A percentile compares a stretch with the other conserved stretches of the same genome.
phyloP scores from a whole-genome alignment of 345 rosid species.

The Salix viminalis region DNA sequence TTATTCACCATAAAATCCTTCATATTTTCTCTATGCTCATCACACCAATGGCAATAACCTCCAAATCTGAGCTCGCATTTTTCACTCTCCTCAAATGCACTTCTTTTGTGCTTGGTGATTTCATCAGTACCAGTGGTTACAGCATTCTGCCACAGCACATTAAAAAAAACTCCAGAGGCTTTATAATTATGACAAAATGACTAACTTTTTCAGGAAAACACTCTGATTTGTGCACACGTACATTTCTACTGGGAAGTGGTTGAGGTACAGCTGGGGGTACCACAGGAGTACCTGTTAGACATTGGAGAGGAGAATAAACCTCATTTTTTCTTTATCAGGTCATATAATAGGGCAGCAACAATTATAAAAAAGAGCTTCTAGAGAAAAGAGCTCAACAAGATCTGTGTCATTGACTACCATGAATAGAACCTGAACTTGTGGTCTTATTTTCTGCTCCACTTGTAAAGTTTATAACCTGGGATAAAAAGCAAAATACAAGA shows the following conservation, averaged over 20 bases:
- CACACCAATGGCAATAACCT: constrained; percentile 93
- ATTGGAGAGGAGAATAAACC: constrained; percentile 2
- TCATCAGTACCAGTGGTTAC: constrained; percentile 14
- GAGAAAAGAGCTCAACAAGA: constrained; percentile 16
- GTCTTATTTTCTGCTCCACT: constrained; percentile 33
- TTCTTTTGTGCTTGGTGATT: constrained; percentile 18
- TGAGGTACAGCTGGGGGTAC: constrained; percentile 18
- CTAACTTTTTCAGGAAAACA: constrained; percentile 1
- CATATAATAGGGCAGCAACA: neutral
- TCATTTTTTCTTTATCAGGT: neutral
- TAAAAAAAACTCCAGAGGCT: neutral
- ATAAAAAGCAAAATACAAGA: neutral
- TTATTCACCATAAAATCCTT: constrained; percentile 78
- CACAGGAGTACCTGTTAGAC: constrained; percentile 31
- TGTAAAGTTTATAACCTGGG: constrained; percentile 29
- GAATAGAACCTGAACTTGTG: constrained; percentile 6
- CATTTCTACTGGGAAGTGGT: constrained; percentile 31
- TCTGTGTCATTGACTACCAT: constrained; percentile 29
- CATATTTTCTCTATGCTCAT: constrained; percentile 73
- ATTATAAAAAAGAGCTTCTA: neutral
- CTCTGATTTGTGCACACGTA: constrained; percentile 25
- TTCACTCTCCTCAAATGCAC: constrained; percentile 36
- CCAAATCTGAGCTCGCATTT: constrained; percentile 80
- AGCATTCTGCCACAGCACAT: constrained; percentile 40
- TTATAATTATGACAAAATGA: constrained; percentile 4